Percentiles rank a stretch among this genome's conserved stretches.
phyloP scores from a whole-genome alignment of 805 yeast species.

The Myxozyma neotropica region DNA sequence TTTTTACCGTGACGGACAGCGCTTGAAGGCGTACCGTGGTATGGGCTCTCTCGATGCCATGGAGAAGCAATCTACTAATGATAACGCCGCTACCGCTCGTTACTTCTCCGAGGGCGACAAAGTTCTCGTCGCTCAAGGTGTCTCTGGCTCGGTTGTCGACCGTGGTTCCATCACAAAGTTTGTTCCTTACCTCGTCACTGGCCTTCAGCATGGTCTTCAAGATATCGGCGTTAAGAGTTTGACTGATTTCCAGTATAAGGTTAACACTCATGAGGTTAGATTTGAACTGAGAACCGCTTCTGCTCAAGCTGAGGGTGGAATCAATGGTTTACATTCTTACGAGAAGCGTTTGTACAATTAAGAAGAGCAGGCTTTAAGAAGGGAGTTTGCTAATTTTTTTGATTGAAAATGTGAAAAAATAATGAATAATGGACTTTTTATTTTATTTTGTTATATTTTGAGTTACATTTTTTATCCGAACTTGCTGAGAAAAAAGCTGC shows the following conservation, averaged over 20 bases:
- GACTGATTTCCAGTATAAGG: slow-evolving; percentile 62
- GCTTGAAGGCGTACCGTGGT: slow-evolving; percentile 97
- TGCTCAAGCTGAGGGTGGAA: slow-evolving; percentile 99
- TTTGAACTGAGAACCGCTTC: slow-evolving; percentile 98
- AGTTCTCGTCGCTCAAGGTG: slow-evolving; percentile 99
- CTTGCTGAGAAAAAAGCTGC: too few species aligned
- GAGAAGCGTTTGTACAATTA: slow-evolving; percentile 84
- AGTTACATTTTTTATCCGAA: too few species aligned
- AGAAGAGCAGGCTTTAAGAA: too few species aligned
- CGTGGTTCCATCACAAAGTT: slow-evolving; percentile 94
- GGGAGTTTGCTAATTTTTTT: too few species aligned
- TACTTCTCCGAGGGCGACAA: slow-evolving; percentile 95
- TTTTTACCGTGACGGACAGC: slow-evolving; percentile 96
- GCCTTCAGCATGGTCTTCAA: slow-evolving; percentile 98
- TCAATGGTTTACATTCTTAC: slow-evolving; percentile 91
- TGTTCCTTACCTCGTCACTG: slow-evolving; percentile 89
- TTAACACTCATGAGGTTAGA: slow-evolving; percentile 71
- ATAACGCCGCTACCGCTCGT: slow-evolving; percentile 97
- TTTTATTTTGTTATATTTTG: background rate
- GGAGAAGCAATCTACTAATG: slow-evolving; percentile 80
- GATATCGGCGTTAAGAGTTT: slow-evolving; percentile 87
- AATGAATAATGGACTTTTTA: too few species aligned
- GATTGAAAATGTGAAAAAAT: too few species aligned
- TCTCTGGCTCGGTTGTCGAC: slow-evolving; percentile 93
- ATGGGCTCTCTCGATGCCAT: slow-evolving; percentile 99